Percentiles rank a stretch among this genome's conserved stretches.
Conservation (phyloP, 352 stramenopile genomes). For the Globisporangium uncinulatum region DNA sequence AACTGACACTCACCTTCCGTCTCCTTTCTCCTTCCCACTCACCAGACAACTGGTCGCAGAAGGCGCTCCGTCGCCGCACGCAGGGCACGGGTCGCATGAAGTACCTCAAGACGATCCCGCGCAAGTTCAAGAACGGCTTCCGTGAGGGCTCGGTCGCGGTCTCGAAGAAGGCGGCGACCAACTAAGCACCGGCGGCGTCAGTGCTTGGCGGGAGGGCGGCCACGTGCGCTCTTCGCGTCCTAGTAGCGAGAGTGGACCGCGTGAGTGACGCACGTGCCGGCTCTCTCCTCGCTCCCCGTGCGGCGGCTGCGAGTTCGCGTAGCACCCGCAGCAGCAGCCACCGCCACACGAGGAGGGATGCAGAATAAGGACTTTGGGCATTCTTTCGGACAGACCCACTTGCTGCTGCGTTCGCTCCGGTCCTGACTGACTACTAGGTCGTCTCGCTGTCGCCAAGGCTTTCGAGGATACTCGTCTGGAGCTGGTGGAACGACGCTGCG, state of each 20-base stretch:
- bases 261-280: constrained; percentile 6
- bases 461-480: constrained; percentile 78
- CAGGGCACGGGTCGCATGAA: constrained; percentile 97
- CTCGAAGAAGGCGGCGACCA: constrained; percentile 88
- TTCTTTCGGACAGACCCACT: not conserved
- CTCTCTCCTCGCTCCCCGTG: not conserved
- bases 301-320: constrained; percentile 19
- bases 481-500: constrained; percentile 57
- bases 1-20: not conserved
- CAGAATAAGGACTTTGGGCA: constrained; percentile 12
- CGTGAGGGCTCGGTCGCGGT: constrained; percentile 88
- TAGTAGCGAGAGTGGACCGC: not conserved
- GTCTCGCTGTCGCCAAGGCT: constrained; percentile 54
- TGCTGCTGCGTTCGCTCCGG: constrained; percentile 16
- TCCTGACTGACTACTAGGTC: not conserved
- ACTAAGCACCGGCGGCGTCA: constrained; percentile 45
- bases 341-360: constrained; percentile 12
- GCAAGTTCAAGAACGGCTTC: constrained; percentile 99
- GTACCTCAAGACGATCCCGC: constrained; percentile 98
- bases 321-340: constrained; percentile 6
- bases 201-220: constrained; percentile 1
- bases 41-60: constrained; percentile 95
- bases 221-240: not conserved
- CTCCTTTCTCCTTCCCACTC: not conserved
- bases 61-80: constrained; percentile 96